Percentiles rank a stretch among this genome's conserved stretches.
Evolutionary conservation across 2,329 filamentous ascomycete genomes (phyloP).

Genomic region (Clonostachys rhizophaga): DNA sequence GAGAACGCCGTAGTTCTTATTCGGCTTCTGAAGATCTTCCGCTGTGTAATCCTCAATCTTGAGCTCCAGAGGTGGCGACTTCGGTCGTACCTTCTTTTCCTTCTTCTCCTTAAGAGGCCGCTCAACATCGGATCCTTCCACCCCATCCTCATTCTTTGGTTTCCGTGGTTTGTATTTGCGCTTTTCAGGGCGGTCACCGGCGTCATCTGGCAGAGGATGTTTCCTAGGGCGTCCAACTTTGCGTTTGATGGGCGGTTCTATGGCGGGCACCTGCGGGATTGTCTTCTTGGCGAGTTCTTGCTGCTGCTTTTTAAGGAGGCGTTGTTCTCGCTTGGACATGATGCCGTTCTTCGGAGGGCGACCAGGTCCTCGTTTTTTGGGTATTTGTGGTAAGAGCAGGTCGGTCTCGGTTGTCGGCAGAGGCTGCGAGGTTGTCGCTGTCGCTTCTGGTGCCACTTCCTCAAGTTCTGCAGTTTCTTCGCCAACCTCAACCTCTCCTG

Average conservation of each 20-base stretch:
- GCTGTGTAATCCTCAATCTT: constrained; percentile 50
- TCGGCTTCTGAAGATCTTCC: constrained; percentile 55
- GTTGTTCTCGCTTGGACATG: constrained; percentile 74
- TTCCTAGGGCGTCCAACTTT: constrained; percentile 64
- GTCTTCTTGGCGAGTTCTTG: constrained; percentile 45
- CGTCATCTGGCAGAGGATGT: constrained; percentile 55
- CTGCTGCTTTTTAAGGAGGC: constrained; percentile 54
- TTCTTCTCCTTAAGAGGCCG: constrained; percentile 53
- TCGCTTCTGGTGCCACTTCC: constrained; percentile 9
- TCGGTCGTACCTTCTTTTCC: constrained; percentile 52
- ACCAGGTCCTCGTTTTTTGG: constrained; percentile 72
- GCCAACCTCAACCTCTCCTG: constrained; percentile 13
- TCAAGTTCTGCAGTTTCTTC: constrained; percentile 2
- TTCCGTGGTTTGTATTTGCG: constrained; percentile 63
- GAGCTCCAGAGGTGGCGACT: constrained; percentile 55
- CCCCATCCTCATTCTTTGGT: constrained; percentile 45
- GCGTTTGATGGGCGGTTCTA: constrained; percentile 52
- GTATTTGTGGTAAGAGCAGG: constrained; percentile 32
- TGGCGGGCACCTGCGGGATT: constrained; percentile 36
- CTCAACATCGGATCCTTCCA: constrained; percentile 52
- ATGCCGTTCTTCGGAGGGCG: constrained; percentile 77
- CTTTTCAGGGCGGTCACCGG: constrained; percentile 51
- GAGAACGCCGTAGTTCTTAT: constrained; percentile 57
- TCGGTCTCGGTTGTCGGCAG: background rate
- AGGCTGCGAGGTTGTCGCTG: background rate